These are phyloP conservation scores for Lentinula guzmanii DNA, from an alignment of 768 basidiomycete genomes.

Conservation along the genomic window DNA sequence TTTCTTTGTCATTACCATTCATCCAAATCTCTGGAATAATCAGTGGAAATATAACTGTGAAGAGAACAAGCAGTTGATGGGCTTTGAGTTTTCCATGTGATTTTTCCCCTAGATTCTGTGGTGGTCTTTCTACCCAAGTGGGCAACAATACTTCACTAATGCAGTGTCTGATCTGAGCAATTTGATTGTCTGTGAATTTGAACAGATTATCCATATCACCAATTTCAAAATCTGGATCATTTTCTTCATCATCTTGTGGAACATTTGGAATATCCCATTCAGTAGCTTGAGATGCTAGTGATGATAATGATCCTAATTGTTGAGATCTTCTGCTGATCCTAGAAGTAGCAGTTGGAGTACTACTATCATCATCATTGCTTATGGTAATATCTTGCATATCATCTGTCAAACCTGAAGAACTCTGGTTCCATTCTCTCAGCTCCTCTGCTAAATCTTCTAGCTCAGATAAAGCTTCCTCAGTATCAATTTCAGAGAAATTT, in stretches of 20 bases:
- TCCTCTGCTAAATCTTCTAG: not conserved
- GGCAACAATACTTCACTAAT: slow-evolving; percentile 8
- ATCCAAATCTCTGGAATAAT: slow-evolving; percentile 9
- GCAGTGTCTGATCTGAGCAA: not conserved
- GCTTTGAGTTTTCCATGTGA: slow-evolving; percentile 17
- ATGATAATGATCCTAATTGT: not conserved
- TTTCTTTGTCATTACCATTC: slow-evolving; percentile 4
- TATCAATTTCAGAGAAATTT: slow-evolving; percentile 13
- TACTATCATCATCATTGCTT: not conserved
- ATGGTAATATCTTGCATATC: not conserved
- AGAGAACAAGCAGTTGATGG: slow-evolving; percentile 11
- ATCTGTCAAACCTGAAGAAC: not conserved
- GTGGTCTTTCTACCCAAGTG: slow-evolving; percentile 10
- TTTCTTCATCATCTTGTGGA: not conserved
- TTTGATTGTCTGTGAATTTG: not conserved
- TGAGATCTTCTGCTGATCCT: not conserved
- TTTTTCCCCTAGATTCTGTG: slow-evolving; percentile 13
- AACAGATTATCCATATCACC: not conserved
- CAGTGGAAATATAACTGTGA: slow-evolving; percentile 10
- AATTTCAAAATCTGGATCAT: not conserved
- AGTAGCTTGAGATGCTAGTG: not conserved
- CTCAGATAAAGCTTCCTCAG: not conserved
- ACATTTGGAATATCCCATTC: not conserved
- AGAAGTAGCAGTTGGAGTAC: not conserved
- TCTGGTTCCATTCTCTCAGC: not conserved